Evolutionary conservation across 2,329 filamentous ascomycete genomes (phyloP), one percentile per base, ranked within the genome.

Genomic region (Aspergillus brasiliensis): DNA sequence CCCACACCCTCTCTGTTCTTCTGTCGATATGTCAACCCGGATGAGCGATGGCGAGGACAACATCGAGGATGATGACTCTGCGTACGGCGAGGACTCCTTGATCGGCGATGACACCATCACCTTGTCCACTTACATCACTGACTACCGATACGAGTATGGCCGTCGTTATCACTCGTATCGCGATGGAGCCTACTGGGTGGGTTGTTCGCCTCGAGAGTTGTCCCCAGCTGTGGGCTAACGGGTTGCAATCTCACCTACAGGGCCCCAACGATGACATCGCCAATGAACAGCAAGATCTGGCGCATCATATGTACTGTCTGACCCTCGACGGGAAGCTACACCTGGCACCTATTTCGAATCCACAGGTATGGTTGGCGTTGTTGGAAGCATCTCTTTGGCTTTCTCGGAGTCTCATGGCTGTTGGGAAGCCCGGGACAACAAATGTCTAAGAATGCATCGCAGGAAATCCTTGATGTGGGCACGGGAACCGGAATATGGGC

Each of bases 231-330:
- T 31, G 38, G 6, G 28, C 17, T 55, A 31, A 46, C 52, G 6
- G 31, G 11, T 34, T 21, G 15, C 25, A 10, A 10, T 44, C 46
- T 10, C 10, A 5, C 17, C 13, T 10, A 19, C 31, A 63, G 61
- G 61, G 65, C 5, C 67, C 68, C 1, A 70, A 70, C 27, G 68
- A 70, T 51, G 67, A 68, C 28, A 52, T 56, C 8, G 65, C 65
- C 19, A 65, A 68, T 31, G 67, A 67, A 31, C 62, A 65, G 25
- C 63, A 63, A 54, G 63, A 69, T 51, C 44, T 83, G 34, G 62
- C 62, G 8, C 76, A 78, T 58, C 72, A 78, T 65, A 71, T 81
- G 66, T 77, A 74, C 66, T 60, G 70, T 34, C 60, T 78, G 60
- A 77, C 74, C 0, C 67, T 62, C 10, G 67, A 66, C 47, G 69